These are phyloP conservation scores for Solanum medicagineum DNA, from an alignment of 257 asterid species.

Conservation along the genomic window DNA sequence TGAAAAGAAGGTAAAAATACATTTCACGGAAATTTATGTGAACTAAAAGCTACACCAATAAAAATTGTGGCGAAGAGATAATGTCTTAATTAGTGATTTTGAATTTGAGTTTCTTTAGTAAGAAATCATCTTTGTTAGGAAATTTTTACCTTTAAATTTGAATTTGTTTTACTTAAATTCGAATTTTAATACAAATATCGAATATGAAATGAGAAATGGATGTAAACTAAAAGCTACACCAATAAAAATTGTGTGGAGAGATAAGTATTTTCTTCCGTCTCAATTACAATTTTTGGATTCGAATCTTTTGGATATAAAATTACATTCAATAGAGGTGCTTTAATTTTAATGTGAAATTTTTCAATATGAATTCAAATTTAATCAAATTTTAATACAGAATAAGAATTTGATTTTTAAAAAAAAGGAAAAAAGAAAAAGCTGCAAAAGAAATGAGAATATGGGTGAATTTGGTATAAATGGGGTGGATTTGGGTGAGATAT, in stretches of 20 bases:
- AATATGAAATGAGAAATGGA: neutral
- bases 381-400: rapidly evolving
- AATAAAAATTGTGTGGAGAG: too few relatives aligned
- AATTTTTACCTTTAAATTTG: too few relatives aligned
- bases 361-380: too few relatives aligned
- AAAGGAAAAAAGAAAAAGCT: neutral
- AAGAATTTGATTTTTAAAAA: too few relatives aligned
- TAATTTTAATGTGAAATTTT: rapidly evolving
- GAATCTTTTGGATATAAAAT: neutral
- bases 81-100: too few relatives aligned
- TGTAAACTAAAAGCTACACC: neutral
- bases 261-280: neutral
- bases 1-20: neutral
- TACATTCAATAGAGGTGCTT: neutral
- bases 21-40: neutral
- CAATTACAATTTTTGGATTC: neutral
- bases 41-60: neutral
- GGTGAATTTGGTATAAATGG: neutral
- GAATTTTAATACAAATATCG: too few relatives aligned
- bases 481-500: neutral
- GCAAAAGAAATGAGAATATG: neutral
- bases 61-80: too few relatives aligned
- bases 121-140: too few relatives aligned
- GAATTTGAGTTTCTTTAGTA: too few relatives aligned
- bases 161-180: too few relatives aligned